These are phyloP conservation scores for Arthroderma sp. DNA, from an alignment of 2,329 filamentous ascomycete species.

Conservation along the genomic window DNA sequence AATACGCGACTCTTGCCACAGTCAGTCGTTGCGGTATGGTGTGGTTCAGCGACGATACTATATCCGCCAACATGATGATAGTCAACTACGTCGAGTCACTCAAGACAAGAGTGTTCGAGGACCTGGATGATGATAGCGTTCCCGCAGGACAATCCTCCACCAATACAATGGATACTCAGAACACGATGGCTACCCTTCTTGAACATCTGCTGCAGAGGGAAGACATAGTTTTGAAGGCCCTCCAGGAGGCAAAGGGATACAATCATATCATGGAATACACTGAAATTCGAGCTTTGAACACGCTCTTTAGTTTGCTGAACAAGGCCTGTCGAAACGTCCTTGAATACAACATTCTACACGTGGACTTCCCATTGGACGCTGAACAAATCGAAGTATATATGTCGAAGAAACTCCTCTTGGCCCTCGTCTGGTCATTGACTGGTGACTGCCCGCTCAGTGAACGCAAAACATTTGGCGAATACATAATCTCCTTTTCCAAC, in stretches of 20 bases:
- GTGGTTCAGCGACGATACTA: conserved; percentile 98
- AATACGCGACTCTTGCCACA: conserved; percentile 95
- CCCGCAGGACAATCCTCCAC: conserved; percentile 61
- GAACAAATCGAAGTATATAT: conserved; percentile 84
- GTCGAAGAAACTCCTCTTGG: conserved; percentile 85
- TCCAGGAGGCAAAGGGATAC: conserved; percentile 62
- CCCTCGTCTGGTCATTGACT: conserved; percentile 87
- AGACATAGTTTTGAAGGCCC: conserved; percentile 63
- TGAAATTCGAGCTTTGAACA: conserved; percentile 75
- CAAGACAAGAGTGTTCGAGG: conserved; percentile 74
- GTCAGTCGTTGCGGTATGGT: conserved; percentile 99
- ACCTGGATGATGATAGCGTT: conserved; percentile 83
- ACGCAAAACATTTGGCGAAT: conserved; percentile 80
- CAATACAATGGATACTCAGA: conserved; percentile 66
- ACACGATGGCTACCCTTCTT: conserved; percentile 65
- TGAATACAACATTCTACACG: conserved; percentile 89
- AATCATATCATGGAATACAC: conserved; percentile 99
- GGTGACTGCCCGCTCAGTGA: conserved; percentile 85
- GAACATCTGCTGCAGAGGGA: conserved; percentile 63
- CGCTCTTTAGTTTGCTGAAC: conserved; percentile 88
- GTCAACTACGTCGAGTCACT: conserved; percentile 78
- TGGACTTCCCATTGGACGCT: conserved; percentile 81
- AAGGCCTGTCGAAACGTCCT: conserved; percentile 85
- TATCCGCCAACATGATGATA: conserved; percentile 85
- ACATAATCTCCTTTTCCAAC: conserved; percentile 65